Conservation (phyloP, 2,329 filamentous ascomycete species). For the Nakataea oryzae region DNA sequence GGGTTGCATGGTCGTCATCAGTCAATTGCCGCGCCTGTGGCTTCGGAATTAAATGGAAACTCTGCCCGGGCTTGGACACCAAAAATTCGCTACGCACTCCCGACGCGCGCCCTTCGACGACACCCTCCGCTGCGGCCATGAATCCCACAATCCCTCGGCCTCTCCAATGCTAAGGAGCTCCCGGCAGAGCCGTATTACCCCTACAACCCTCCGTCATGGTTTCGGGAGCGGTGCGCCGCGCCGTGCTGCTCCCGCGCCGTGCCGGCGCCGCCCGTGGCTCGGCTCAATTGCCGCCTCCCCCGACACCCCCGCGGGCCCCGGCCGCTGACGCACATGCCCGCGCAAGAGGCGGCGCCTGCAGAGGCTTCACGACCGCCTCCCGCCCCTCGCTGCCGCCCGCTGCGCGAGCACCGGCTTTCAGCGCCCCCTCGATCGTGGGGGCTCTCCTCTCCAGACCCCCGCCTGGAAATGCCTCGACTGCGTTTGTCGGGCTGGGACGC, state of each 20-base stretch:
- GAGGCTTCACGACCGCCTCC: not conserved
- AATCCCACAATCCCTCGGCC: not conserved
- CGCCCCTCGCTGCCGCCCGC: not conserved
- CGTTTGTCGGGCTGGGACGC: slow-evolving; percentile 1
- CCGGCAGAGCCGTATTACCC: not conserved
- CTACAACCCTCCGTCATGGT: slow-evolving; percentile 26
- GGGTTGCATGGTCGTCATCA: not conserved
- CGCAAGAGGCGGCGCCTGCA: not conserved
- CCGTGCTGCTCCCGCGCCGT: slow-evolving; percentile 35
- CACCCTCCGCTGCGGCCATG: not conserved
- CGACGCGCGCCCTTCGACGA: not conserved
- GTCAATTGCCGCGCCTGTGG: not conserved
- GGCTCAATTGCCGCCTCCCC: slow-evolving; percentile 4
- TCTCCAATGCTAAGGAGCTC: slow-evolving; percentile 1
- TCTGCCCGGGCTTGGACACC: not conserved
- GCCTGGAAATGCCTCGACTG: not conserved
- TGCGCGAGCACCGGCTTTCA: not conserved
- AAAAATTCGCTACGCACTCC: not conserved
- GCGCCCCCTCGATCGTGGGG: not conserved
- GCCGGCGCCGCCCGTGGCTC: slow-evolving; percentile 15
- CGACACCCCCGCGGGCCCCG: not conserved
- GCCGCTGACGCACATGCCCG: not conserved
- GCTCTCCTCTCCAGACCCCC: not conserved
- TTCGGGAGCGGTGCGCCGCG: slow-evolving; percentile 35
- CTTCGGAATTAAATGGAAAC: not conserved